Base-by-base conservation (phyloP, 768 basidiomycete species). In the Clavulina sp. region DNA sequence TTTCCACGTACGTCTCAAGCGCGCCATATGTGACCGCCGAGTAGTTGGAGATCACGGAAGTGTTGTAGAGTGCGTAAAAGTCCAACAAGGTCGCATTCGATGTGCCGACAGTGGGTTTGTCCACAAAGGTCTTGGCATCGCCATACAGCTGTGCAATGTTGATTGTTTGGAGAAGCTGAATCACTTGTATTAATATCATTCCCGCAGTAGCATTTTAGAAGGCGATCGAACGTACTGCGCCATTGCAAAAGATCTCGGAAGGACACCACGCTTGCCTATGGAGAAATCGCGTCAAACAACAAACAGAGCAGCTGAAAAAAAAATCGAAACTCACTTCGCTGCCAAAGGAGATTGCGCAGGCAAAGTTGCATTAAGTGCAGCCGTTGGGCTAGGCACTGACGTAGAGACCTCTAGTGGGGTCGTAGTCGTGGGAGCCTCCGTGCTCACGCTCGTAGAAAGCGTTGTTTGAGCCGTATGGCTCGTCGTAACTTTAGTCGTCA, bases 91-190 rank as follows among this genome's bases (percentile, higher is more conserved):
- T 86, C 49, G 70, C 68, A 57, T 78, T 75, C 1, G 80, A 60
- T 0, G 72, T 64, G 58, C 79, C 77, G 60, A 69, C 72, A 1
- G 89, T 93, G 2, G 89, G 89, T 71, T 91, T 70, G 70, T 93
- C 91, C 5, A 84, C 83, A 62, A 93, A 80, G 0, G 85, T 91
- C 67, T 95, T 93, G 43, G 80, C 77, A 64, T 95, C 91, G 0
- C 72, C 62, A 61, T 73, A 95, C 26, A 83, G 66, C 38, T 72
- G 62, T 0, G 88, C 86, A 54, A 93, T 58, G 62, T 88, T 81
- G 54, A 92, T 78, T 1, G 84, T 81, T 74, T 93, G 88, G 24
- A 95, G 69, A 5, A 88, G 60, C 84, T 87, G 58, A n/a, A 28
- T 2, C 7, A 26, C n/a, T 6, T 7, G 31, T 23, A n/a, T 7